A percentile compares a stretch with the other conserved stretches of the same genome.
Evolutionary conservation across 1,139 yeast species (phyloP).

Genomic region (Kluyveromyces marxianus): DNA sequence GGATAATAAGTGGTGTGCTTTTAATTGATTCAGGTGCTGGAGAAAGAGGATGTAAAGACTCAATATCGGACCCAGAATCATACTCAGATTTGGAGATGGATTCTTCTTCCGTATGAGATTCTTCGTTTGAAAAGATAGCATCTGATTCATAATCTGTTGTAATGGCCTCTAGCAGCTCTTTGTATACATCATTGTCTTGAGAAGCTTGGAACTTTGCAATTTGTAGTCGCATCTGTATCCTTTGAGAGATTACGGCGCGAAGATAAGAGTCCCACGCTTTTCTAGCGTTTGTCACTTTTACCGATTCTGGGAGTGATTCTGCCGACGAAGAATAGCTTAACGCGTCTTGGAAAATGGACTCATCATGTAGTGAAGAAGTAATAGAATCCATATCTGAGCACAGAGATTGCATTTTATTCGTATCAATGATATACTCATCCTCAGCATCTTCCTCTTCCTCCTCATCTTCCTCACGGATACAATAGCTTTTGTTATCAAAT

Average conservation of each 20-base stretch:
- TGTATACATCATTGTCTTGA: constrained; percentile 6
- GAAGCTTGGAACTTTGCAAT: constrained; percentile 17
- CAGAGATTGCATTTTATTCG: constrained; percentile 7
- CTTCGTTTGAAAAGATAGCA: not conserved
- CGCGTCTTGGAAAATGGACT: constrained; percentile 9
- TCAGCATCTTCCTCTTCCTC: constrained; percentile 6
- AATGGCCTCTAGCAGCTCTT: constrained; percentile 19
- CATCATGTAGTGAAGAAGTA: constrained; percentile 1
- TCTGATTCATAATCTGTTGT: constrained; percentile 10
- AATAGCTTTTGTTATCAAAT: constrained; percentile 15
- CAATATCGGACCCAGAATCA: not conserved
- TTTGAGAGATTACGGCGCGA: constrained; percentile 20
- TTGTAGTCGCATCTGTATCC: constrained; percentile 24
- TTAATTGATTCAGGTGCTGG: not conserved
- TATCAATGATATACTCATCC: constrained; percentile 20
- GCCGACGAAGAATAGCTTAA: constrained; percentile 6
- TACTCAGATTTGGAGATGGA: not conserved
- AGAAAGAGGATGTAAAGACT: too few species aligned
- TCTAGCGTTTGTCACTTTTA: constrained; percentile 8
- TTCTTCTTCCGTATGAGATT: not conserved
- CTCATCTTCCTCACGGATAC: constrained; percentile 23
- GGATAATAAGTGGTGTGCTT: not conserved
- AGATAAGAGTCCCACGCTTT: constrained; percentile 19
- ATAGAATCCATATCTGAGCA: constrained; percentile 4
- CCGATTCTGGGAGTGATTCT: constrained; percentile 6